Base-by-base conservation (phyloP, 495 filamentous ascomycete genomes). In the Sabuloglossum arenarium region DNA sequence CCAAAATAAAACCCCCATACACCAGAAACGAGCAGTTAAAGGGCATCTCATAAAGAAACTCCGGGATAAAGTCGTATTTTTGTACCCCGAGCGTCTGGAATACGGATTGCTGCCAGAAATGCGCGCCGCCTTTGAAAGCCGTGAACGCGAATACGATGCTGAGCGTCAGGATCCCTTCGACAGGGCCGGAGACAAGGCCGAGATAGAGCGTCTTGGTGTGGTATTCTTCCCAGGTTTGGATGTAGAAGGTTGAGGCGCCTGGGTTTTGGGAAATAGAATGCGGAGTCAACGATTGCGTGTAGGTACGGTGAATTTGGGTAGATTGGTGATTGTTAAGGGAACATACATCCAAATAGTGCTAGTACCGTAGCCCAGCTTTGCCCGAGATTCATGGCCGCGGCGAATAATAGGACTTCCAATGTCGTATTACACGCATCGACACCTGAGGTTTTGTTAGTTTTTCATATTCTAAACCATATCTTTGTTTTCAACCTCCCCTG, bases 201-300 rank as follows among this genome's bases (percentile, higher is more conserved):
- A 98, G 77, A 14, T 86, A 95, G 25, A 98, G 78, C 10, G 90
- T 88, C 65, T 94, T 86, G 37, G 91, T 98, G 70, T 96, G 93
- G 69, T 95, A 97, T 70, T 96, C 91, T 61, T 98, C 91, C 91
- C 91, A 98, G 30, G 91, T 98, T 66, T 96, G 91, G 24, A 98
- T 81, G 66, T 98, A 98, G 69, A 98, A 98, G 16, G 88, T 95
- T 63, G 89, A 72, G 32, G 83, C 78, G 0, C 83, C 82, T 86
- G 59, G 29, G 47, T 14, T 14, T 14, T 3, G 32, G 71, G 59
- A 69, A 65, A 27, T 37, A 61, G 49, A 53, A 12, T 23, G 4
- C 43, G n/a, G n/a, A n/a, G n/a, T n/a, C n/a, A n/a, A n/a, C n/a
- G n/a, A n/a, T n/a, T n/a, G n/a, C n/a, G n/a, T n/a, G n/a, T n/a